Conservation (phyloP, 1,139 yeast genomes). For the Eremothecium gossypii region DNA sequence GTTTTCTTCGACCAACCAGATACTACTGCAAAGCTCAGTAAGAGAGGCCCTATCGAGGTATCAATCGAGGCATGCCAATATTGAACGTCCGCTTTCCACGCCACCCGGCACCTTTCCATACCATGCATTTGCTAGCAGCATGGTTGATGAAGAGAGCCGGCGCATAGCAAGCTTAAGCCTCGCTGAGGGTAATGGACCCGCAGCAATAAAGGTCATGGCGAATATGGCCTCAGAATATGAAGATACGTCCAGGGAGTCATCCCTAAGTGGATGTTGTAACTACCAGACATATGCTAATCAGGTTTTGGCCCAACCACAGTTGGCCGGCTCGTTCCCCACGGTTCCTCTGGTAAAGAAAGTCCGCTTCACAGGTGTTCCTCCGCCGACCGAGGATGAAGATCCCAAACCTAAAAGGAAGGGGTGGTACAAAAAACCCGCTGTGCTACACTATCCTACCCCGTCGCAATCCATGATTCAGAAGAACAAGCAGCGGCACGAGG, state of each 20-base stretch:
- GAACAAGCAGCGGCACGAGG: slow-evolving; percentile 25
- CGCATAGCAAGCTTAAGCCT: no score
- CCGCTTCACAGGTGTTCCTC: slow-evolving; percentile 30
- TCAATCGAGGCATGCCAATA: not conserved
- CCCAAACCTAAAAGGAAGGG: slow-evolving; percentile 28
- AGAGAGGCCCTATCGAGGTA: slow-evolving; percentile 6
- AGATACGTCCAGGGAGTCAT: no score
- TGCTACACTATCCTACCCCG: slow-evolving; percentile 30
- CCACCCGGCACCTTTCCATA: no score
- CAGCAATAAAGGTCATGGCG: no score
- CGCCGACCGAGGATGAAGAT: slow-evolving; percentile 25
- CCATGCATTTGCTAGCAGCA: no score
- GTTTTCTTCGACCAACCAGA: slow-evolving; percentile 22
- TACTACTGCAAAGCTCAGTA: slow-evolving; percentile 21
- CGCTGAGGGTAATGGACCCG: no score
- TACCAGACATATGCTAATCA: not conserved
- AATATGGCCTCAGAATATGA: no score
- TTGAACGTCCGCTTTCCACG: no score
- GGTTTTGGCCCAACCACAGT: not conserved
- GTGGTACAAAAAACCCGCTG: slow-evolving; percentile 31
- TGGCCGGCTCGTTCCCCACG: no score
- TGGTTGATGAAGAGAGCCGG: no score
- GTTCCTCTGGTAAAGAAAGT: slow-evolving; percentile 20
- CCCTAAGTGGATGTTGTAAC: not conserved
- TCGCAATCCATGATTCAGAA: slow-evolving; percentile 15